Evolutionary conservation across 2,329 filamentous ascomycete genomes (phyloP).

Genomic region (Monosporascus sp.): DNA sequence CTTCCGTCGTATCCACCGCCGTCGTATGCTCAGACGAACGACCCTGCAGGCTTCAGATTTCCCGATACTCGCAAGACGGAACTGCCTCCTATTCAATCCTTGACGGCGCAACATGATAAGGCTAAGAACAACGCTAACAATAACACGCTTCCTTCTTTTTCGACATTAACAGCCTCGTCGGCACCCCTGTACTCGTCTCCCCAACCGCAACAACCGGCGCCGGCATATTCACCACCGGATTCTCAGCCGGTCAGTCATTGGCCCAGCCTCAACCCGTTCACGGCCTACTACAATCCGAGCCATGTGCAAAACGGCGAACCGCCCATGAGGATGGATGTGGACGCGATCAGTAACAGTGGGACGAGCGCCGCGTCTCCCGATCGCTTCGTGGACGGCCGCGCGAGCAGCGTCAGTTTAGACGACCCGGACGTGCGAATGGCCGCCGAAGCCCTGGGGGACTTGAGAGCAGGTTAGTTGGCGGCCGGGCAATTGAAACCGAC

Average conservation of each 20-base stretch:
- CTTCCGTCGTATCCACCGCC: slow-evolving; percentile 32
- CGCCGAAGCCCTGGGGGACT: slow-evolving; percentile 69
- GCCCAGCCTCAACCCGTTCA: slow-evolving; percentile 45
- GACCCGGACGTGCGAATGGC: slow-evolving; percentile 65
- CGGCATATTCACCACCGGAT: slow-evolving; percentile 19
- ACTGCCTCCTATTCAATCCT: slow-evolving; percentile 37
- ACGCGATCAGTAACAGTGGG: slow-evolving; percentile 36
- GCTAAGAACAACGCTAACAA: slow-evolving; percentile 14
- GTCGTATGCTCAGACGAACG: slow-evolving; percentile 31
- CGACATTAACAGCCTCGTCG: slow-evolving; percentile 32
- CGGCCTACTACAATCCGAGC: slow-evolving; percentile 42
- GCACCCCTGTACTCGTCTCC: slow-evolving; percentile 19
- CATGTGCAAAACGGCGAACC: slow-evolving; percentile 39
- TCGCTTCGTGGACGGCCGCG: slow-evolving; percentile 37
- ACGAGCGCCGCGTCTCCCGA: slow-evolving; percentile 42
- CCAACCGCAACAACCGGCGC: slow-evolving; percentile 17
- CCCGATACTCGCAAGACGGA: slow-evolving; percentile 32
- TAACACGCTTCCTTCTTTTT: slow-evolving; percentile 37
- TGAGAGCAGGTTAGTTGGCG: slow-evolving; percentile 59
- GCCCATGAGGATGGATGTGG: slow-evolving; percentile 44
- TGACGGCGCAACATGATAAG: slow-evolving; percentile 20
- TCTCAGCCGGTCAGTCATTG: slow-evolving; percentile 32
- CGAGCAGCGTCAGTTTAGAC: slow-evolving; percentile 53
- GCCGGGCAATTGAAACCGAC: neutral
- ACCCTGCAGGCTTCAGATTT: slow-evolving; percentile 26